Evolutionary conservation across 192 early-diverging fungal genomes (phyloP).

Genomic region (Gamsiella multidivaricata): DNA sequence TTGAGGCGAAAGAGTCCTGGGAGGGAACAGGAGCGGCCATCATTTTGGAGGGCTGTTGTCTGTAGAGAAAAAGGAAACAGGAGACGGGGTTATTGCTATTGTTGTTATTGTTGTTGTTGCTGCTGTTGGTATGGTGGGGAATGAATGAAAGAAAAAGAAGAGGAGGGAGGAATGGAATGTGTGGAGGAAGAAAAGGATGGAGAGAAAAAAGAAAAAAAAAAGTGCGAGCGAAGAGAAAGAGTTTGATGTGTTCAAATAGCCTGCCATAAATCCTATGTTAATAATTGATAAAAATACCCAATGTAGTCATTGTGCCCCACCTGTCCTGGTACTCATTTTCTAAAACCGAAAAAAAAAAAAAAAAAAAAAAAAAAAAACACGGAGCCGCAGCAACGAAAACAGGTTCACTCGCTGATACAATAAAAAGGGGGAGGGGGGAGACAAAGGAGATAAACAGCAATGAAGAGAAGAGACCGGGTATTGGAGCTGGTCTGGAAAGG

Average conservation of each 20-base stretch:
- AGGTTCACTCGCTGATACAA: too few relatives aligned
- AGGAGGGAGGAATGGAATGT: background rate
- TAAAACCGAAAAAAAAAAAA: background rate
- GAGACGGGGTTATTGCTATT: background rate
- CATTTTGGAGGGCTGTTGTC: slow-evolving; percentile 11
- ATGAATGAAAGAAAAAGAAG: background rate
- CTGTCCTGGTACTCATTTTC: too few relatives aligned
- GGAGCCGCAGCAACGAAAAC: too few relatives aligned
- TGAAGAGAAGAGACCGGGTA: background rate
- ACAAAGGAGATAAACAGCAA: background rate
- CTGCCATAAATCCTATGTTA: too few relatives aligned
- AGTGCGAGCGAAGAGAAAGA: background rate
- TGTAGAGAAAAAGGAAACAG: background rate
- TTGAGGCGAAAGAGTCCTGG: slow-evolving; percentile 11
- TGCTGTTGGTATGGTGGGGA: background rate
- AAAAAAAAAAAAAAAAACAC: too few relatives aligned
- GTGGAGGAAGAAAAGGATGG: background rate
- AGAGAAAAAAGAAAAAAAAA: background rate
- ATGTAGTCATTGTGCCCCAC: too few relatives aligned
- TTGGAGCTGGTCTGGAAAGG: too few relatives aligned
- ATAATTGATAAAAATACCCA: too few relatives aligned
- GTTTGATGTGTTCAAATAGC: background rate
- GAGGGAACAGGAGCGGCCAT: slow-evolving; percentile 10
- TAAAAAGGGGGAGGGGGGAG: too few relatives aligned
- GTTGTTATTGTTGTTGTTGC: too few relatives aligned